These are phyloP conservation scores for Wickerhamiella lipophila DNA, from an alignment of 805 yeast genomes.

Conservation along the genomic window DNA sequence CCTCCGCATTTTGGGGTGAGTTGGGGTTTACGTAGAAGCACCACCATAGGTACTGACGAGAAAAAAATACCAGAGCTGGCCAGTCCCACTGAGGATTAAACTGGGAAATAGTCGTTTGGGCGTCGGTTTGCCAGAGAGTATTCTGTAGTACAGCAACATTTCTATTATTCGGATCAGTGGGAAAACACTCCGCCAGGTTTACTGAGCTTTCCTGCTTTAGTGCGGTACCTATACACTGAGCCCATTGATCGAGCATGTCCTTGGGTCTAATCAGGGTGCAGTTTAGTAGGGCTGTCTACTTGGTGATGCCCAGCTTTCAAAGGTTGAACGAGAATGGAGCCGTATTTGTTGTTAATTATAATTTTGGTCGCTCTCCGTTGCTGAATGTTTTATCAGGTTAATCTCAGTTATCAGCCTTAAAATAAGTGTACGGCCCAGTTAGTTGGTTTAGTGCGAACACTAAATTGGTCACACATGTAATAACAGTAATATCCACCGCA, in stretches of 20 bases:
- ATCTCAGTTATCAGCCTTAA: too few relatives aligned
- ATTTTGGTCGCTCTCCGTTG: too few relatives aligned
- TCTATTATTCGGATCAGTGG: slow-evolving; percentile 27
- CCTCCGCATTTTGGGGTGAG: slow-evolving; percentile 39
- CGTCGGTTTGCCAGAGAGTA: slow-evolving; percentile 19
- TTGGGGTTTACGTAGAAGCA: slow-evolving; percentile 43
- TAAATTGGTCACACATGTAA: too few relatives aligned
- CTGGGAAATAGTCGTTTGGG: slow-evolving; percentile 18
- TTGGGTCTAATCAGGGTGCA: background rate
- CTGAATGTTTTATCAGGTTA: too few relatives aligned
- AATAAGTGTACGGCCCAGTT: too few relatives aligned
- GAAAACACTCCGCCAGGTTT: slow-evolving; percentile 17
- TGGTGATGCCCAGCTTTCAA: too few relatives aligned
- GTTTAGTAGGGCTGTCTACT: too few relatives aligned
- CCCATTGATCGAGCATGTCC: slow-evolving; percentile 7
- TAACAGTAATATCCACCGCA: too few relatives aligned
- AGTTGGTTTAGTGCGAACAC: too few relatives aligned
- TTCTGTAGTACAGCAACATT: slow-evolving; percentile 31
- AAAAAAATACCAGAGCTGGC: slow-evolving; percentile 38
- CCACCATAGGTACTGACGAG: slow-evolving; percentile 36
- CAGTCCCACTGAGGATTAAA: slow-evolving; percentile 29
- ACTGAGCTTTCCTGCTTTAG: background rate
- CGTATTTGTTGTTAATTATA: too few relatives aligned
- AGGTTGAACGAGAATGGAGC: too few relatives aligned
- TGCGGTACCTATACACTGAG: background rate